Conservation (phyloP, 352 stramenopile genomes). For the Phytophthora fragariae region DNA sequence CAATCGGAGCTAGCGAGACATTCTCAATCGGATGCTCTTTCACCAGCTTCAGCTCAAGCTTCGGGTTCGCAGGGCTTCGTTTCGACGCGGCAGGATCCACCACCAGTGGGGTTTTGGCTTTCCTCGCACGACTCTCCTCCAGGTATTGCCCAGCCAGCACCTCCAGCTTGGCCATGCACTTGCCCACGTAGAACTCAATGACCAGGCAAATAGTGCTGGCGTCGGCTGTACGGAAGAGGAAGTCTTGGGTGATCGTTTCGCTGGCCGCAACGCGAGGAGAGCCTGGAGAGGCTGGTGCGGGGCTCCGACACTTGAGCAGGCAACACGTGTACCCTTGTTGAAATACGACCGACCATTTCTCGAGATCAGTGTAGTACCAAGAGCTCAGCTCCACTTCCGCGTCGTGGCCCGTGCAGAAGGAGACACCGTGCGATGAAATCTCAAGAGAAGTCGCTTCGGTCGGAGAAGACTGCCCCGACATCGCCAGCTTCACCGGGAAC, state of each 20-base stretch:
- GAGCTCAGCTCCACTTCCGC: conserved; percentile 58
- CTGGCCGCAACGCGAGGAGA: conserved; percentile 3
- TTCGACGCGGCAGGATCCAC: conserved; percentile 4
- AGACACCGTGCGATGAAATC: conserved; percentile 69
- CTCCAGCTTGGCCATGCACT: conserved; percentile 83
- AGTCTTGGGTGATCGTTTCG: conserved; percentile 46
- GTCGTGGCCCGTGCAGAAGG: conserved; percentile 52
- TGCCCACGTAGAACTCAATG: conserved; percentile 84
- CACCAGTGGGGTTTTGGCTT: conserved; percentile 6
- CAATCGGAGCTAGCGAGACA: conserved; percentile 28
- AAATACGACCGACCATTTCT: conserved; percentile 75
- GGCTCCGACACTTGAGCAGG: conserved; percentile 58
- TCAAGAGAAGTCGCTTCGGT: conserved; percentile 59
- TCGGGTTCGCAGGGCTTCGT: neutral
- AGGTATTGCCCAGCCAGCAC: conserved; percentile 46
- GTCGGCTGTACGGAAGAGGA: conserved; percentile 68
- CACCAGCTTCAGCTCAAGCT: conserved; percentile 10
- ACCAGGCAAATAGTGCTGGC: conserved; percentile 60
- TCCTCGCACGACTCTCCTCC: conserved; percentile 26
- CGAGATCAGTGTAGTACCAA: conserved; percentile 86
- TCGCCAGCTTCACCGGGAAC: conserved; percentile 58
- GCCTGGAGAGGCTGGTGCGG: conserved; percentile 13
- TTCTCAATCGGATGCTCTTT: conserved; percentile 32
- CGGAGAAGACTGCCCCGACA: conserved; percentile 44
- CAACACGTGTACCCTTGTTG: conserved; percentile 68